These are phyloP conservation scores for Nepenthes mirabilis DNA, from an alignment of 148 eudicot species.

Conservation along the genomic window DNA sequence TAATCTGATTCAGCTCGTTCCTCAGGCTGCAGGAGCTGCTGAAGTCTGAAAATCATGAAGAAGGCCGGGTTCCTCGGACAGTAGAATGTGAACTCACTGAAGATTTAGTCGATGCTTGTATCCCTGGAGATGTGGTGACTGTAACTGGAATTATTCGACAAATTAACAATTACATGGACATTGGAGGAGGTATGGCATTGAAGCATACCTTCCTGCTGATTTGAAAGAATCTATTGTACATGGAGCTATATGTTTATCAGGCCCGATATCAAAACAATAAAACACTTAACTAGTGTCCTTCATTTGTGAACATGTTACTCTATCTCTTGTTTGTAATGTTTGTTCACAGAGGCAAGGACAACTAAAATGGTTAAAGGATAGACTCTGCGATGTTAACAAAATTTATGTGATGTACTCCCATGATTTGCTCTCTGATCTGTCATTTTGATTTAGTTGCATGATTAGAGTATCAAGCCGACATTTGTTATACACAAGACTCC, in stretches of 20 bases:
- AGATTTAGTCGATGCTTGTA: slow-evolving; percentile 96
- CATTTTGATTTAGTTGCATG: too few relatives aligned
- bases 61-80: slow-evolving; percentile 96
- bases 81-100: slow-evolving; percentile 92
- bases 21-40: slow-evolving; percentile 84
- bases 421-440: too few relatives aligned
- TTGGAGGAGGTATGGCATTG: slow-evolving; percentile 78
- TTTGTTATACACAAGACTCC: too few relatives aligned
- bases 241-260: background rate
- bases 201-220: background rate
- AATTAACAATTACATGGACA: slow-evolving; percentile 93
- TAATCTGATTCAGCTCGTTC: slow-evolving; percentile 7
- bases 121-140: slow-evolving; percentile 96
- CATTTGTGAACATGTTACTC: too few relatives aligned
- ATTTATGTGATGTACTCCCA: too few relatives aligned
- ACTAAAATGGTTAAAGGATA: too few relatives aligned
- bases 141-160: slow-evolving; percentile 87
- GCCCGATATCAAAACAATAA: too few relatives aligned
- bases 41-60: slow-evolving; percentile 92
- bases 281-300: too few relatives aligned
- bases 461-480: too few relatives aligned
- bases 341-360: too few relatives aligned
- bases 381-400: too few relatives aligned
- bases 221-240: background rate
- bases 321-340: too few relatives aligned